Percentiles rank a stretch among this genome's conserved stretches.
These are phyloP conservation scores for Acorus gramineus DNA, from an alignment of 106 monocot genomes.

Conservation along the genomic window DNA sequence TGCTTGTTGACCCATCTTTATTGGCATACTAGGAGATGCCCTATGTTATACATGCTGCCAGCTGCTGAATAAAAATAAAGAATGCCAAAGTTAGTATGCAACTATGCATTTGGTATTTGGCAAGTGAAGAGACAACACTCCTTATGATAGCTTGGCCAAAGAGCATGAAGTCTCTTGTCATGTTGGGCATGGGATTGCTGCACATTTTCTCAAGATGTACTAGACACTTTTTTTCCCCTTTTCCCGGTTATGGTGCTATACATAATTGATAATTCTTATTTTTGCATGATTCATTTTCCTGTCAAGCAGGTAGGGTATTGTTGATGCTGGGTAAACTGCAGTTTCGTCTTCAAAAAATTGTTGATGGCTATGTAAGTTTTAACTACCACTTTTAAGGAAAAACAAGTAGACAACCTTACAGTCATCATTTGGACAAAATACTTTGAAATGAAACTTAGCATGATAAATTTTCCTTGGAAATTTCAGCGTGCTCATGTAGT, in stretches of 20 bases:
- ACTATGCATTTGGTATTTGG: too few relatives aligned
- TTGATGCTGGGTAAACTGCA: constrained; percentile 79
- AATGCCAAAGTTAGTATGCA: too few relatives aligned
- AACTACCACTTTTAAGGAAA: neutral
- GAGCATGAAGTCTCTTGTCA: too few relatives aligned
- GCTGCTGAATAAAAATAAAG: too few relatives aligned
- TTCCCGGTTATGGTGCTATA: neutral
- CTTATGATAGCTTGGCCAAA: too few relatives aligned
- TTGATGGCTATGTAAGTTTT: constrained; percentile 67
- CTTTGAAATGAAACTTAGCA: neutral
- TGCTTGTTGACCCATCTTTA: neutral
- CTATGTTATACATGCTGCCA: too few relatives aligned
- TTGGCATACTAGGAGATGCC: too few relatives aligned
- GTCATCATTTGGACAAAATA: neutral
- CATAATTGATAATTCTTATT: neutral
- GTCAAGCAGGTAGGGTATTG: constrained; percentile 45
- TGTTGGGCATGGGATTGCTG: too few relatives aligned
- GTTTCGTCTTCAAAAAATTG: constrained; percentile 67
- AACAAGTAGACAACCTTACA: too few relatives aligned
- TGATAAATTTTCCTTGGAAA: constrained; percentile 9
- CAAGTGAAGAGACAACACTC: too few relatives aligned
- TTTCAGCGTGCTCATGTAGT: constrained; percentile 53
- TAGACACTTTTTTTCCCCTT: neutral
- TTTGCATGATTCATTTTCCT: constrained; percentile 6
- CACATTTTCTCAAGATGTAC: neutral